phyloP scores from a whole-genome alignment of 2,329 filamentous ascomycete species.

The Pseudopithomyces maydicus region DNA sequence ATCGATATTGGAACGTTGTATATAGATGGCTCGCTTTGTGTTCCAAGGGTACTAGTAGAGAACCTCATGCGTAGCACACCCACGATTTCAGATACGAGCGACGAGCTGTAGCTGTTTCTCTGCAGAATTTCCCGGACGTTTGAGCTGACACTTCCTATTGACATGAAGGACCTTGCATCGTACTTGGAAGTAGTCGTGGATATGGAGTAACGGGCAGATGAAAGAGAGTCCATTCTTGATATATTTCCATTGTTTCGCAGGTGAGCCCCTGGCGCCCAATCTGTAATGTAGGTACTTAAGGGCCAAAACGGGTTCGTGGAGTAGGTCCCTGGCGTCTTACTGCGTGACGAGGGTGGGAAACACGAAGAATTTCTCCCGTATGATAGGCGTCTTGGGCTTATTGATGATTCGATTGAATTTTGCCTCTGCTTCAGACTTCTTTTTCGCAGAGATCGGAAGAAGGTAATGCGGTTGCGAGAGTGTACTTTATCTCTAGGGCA shows the following conservation, averaged over 20 bases:
- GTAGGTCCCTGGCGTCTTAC: too few relatives aligned
- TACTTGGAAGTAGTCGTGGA: background rate
- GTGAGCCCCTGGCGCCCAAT: too few relatives aligned
- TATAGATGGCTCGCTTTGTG: background rate
- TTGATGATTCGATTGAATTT: background rate
- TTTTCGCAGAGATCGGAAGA: background rate
- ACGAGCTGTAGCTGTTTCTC: conserved; percentile 4
- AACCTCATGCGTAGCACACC: background rate
- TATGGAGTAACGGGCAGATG: too few relatives aligned
- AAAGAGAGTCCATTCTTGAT: too few relatives aligned
- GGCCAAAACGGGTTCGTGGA: too few relatives aligned
- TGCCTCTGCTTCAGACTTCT: background rate
- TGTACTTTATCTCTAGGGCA: background rate
- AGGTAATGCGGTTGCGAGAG: background rate
- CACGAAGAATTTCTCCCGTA: background rate
- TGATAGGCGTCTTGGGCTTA: background rate
- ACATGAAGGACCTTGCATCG: background rate
- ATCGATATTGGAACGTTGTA: background rate
- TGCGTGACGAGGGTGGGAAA: too few relatives aligned
- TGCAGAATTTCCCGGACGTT: background rate
- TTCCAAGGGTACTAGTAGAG: conserved; percentile 1
- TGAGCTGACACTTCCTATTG: background rate
- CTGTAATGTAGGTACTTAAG: too few relatives aligned
- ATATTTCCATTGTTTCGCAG: too few relatives aligned
- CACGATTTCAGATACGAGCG: background rate